Percentiles rank a stretch among this genome's conserved stretches.
These are phyloP conservation scores for Vitis rotundifolia DNA, from an alignment of 164 flowering plant species.

Conservation along the genomic window DNA sequence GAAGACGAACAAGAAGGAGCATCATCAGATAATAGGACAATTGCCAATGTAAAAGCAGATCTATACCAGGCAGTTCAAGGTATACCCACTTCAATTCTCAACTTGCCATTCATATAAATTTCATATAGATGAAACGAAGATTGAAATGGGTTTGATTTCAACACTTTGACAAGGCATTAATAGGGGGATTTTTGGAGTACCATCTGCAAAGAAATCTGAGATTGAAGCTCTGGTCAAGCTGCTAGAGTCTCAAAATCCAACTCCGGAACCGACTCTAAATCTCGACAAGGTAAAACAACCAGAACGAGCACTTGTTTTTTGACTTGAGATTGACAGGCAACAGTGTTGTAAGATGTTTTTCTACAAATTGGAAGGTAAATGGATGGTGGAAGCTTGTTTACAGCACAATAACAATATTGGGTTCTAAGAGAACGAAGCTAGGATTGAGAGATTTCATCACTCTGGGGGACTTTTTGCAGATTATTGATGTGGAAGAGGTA, in stretches of 20 bases:
- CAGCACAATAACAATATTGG: slow-evolving; percentile 81
- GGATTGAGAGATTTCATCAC: slow-evolving; percentile 86
- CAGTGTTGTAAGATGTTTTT: not conserved
- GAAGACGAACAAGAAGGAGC: slow-evolving; percentile 2
- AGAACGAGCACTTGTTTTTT: not conserved
- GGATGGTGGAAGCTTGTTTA: slow-evolving; percentile 93
- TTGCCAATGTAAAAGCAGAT: slow-evolving; percentile 44
- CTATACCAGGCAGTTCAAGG: slow-evolving; percentile 63
- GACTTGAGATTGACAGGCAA: not conserved
- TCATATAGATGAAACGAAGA: not conserved
- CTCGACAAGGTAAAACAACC: slow-evolving; percentile 54
- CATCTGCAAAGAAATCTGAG: slow-evolving; percentile 71
- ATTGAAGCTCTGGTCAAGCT: slow-evolving; percentile 61
- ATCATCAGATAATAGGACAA: slow-evolving; percentile 10
- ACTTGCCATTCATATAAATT: not conserved
- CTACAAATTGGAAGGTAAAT: slow-evolving; percentile 47
- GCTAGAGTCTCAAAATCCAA: slow-evolving; percentile 83
- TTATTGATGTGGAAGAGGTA: slow-evolving; percentile 72
- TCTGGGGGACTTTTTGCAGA: slow-evolving; percentile 77
- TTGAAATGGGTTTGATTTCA: slow-evolving; percentile 9
- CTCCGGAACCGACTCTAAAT: slow-evolving; percentile 60
- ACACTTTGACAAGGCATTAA: slow-evolving; percentile 49
- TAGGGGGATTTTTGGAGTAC: slow-evolving; percentile 90
- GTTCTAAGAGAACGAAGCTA: slow-evolving; percentile 92
- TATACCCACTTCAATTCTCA: slow-evolving; percentile 11